Evolutionary conservation across 176 grass and related monocot species (phyloP), one percentile per base, ranked within the genome.

Genomic region (Phragmites australis): DNA sequence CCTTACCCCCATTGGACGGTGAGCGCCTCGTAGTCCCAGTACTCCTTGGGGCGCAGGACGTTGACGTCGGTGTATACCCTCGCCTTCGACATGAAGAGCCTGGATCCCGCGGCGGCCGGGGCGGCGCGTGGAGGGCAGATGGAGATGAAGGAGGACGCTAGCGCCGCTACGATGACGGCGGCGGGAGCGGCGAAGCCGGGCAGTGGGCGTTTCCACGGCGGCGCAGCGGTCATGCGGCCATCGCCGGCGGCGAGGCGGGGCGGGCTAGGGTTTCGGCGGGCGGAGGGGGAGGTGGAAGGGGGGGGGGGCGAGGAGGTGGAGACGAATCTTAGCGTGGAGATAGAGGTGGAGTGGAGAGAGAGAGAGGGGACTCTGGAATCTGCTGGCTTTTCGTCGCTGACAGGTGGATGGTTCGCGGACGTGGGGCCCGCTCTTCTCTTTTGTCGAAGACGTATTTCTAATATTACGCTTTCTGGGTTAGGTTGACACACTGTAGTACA

Each of bases 11-110:
- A 96, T 50, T 90, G 87, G 39, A 92, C 93, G 81, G 87, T 81
- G 74, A 92, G 90, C 18, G 93, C 82, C 88, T 96, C 90, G 74
- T 96, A 96, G 81, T 96, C 93, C 93, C 93, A 96, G 87, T 92
- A 96, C 72, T 96, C 93, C 90, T 92, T 96, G n/a, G 93, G 87
- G 17, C 93, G 93, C 44, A 90, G 74, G 57, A 90, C 87, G 81
- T 96, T 96, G 65, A 96, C 70, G 64, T 96, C 93, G 9, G 93
- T 16, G 81, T 96, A 96, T 2, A 96, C 90, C 84, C 79, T 83
- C 3, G 93, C 76, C 87, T 86, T 96, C 50, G 90, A 96, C 93
- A 96, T 96, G 53, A 23, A 0, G 66, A 26, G 8, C 49, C 66
- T 77, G 65, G 66, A 71, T 82, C 78, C 78, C 66, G 66, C 66